Percentiles rank a stretch among this genome's conserved stretches.
Conservation (phyloP, 306 rosid genomes). For the Casuarina cunninghamiana region DNA sequence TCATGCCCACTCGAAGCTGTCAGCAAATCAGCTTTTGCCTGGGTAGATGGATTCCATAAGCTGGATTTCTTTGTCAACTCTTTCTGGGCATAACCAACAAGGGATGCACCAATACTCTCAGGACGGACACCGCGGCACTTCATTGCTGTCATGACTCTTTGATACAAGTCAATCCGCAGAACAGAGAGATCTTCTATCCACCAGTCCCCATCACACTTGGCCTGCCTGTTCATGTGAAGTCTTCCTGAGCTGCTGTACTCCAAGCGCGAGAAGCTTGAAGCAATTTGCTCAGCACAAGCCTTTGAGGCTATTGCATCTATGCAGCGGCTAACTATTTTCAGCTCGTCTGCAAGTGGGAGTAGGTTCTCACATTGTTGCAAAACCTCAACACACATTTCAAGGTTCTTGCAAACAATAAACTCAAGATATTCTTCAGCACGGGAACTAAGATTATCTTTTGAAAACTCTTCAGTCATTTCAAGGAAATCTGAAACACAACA, state of each 20-base stretch:
- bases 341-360: slow-evolving; percentile 88
- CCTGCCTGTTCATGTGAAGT: slow-evolving; percentile 87
- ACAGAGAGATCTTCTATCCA: slow-evolving; percentile 98
- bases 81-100: slow-evolving; percentile 83
- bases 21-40: slow-evolving; percentile 56
- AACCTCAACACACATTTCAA: slow-evolving; percentile 92
- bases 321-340: slow-evolving; percentile 74
- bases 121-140: slow-evolving; percentile 97
- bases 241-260: slow-evolving; percentile 99
- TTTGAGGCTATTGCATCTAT: slow-evolving; percentile 93
- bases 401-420: slow-evolving; percentile 78
- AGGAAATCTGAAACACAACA: slow-evolving; percentile 86
- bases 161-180: slow-evolving; percentile 78
- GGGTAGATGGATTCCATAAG: slow-evolving; percentile 78
- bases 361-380: slow-evolving; percentile 85
- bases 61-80: slow-evolving; percentile 83
- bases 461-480: slow-evolving; percentile 92
- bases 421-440: slow-evolving; percentile 84
- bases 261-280: slow-evolving; percentile 93
- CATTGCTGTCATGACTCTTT: slow-evolving; percentile 88
- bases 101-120: slow-evolving; percentile 87
- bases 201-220: slow-evolving; percentile 92
- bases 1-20: slow-evolving; percentile 68
- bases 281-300: slow-evolving; percentile 96
- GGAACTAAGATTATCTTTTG: slow-evolving; percentile 83